Conservation (phyloP, 2,329 filamentous ascomycete species). For the Xylaria sp. region DNA sequence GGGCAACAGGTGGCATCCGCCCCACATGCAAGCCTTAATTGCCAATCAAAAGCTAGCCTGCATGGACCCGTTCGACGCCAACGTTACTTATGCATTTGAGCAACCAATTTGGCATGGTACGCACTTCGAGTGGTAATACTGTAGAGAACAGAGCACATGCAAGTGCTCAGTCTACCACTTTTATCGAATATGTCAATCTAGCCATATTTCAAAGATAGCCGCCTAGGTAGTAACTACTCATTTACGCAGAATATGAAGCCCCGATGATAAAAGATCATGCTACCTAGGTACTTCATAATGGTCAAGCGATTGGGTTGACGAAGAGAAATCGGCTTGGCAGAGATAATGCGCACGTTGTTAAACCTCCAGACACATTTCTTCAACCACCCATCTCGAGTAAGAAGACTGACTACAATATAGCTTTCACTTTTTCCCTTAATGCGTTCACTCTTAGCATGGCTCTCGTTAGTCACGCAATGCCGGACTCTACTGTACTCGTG, state of each 20-base stretch:
- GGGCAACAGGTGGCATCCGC: conserved; percentile 40
- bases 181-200: too few relatives aligned
- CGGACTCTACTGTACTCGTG: not conserved
- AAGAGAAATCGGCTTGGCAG: too few relatives aligned
- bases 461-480: not conserved
- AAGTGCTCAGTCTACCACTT: not conserved
- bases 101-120: too few relatives aligned
- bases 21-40: not conserved
- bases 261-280: too few relatives aligned
- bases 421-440: not conserved
- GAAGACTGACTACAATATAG: not conserved
- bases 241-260: too few relatives aligned
- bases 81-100: conserved; percentile 6
- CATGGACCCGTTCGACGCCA: not conserved
- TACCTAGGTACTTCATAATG: too few relatives aligned
- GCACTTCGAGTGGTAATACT: too few relatives aligned
- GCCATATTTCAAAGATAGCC: too few relatives aligned
- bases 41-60: conserved; percentile 13
- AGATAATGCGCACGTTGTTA: too few relatives aligned
- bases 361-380: not conserved
- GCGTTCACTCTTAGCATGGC: not conserved
- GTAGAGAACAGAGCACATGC: too few relatives aligned
- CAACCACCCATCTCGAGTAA: not conserved
- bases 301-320: too few relatives aligned
- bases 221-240: too few relatives aligned